phyloP scores from a whole-genome alignment of 306 rosid genomes.

The Senna siamea region DNA sequence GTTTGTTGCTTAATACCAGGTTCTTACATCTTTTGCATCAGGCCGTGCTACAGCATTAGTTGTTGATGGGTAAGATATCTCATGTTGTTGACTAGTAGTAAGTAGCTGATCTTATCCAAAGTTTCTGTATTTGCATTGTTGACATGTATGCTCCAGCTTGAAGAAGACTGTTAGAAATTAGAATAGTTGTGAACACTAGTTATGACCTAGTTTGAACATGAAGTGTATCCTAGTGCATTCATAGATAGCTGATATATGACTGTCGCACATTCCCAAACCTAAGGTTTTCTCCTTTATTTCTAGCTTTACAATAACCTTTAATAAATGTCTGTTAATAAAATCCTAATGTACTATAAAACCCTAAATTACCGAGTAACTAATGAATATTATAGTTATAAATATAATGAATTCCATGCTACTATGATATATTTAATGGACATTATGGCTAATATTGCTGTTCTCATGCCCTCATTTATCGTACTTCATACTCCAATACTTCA shows the following conservation, averaged over 20 bases:
- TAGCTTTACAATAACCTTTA: no score
- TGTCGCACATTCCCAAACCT: neutral
- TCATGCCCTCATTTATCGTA: neutral
- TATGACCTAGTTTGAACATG: neutral
- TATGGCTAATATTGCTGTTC: neutral
- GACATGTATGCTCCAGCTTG: neutral
- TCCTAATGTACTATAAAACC: neutral
- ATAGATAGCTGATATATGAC: neutral
- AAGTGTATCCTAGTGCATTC: neutral
- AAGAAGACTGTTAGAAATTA: no score
- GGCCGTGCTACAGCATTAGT: conserved; percentile 98
- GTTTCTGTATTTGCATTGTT: conserved; percentile 5
- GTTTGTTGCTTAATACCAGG: conserved; percentile 53
- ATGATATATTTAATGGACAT: neutral
- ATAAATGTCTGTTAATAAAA: neutral
- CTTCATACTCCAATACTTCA: neutral
- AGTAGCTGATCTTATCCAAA: neutral
- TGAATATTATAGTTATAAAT: neutral
- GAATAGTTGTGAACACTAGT: neutral
- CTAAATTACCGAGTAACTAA: neutral
- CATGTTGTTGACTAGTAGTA: conserved; percentile 18
- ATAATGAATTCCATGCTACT: neutral
- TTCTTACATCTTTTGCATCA: conserved; percentile 96
- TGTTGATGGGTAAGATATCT: conserved; percentile 79
- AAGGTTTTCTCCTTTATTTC: neutral